Percentiles rank a stretch among this genome's conserved stretches.
These are phyloP conservation scores for Annulohypoxylon maeteangense DNA, from an alignment of 495 filamentous ascomycete genomes.

Conservation along the genomic window DNA sequence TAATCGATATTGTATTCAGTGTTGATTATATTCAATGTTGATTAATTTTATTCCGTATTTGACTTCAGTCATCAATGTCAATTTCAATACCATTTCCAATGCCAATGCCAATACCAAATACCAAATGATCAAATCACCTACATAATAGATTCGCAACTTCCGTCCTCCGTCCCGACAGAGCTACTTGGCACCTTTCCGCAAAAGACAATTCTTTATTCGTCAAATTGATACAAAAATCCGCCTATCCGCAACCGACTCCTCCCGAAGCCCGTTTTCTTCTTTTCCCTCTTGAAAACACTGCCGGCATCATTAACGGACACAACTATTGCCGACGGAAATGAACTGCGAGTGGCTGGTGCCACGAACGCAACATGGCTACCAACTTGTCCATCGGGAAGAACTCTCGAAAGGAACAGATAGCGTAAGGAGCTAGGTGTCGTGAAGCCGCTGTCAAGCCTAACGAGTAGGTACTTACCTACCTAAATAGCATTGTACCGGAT, in stretches of 20 bases:
- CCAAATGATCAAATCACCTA: constrained; percentile 11
- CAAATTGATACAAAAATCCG: constrained; percentile 19
- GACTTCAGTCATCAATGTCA: not conserved
- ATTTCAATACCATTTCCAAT: no score
- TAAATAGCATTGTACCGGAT: no score
- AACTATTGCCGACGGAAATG: constrained; percentile 32
- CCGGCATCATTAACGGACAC: constrained; percentile 24
- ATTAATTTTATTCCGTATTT: not conserved
- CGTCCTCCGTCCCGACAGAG: not conserved
- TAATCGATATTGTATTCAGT: not conserved
- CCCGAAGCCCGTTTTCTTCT: constrained; percentile 26
- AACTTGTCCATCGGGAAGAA: no score
- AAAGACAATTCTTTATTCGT: constrained; percentile 7
- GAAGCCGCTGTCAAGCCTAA: constrained; percentile 3
- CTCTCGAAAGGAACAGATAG: not conserved
- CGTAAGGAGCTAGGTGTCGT: not conserved
- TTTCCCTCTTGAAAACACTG: constrained; percentile 34
- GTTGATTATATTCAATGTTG: not conserved
- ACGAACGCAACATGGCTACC: constrained; percentile 18
- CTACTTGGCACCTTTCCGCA: constrained; percentile 14
- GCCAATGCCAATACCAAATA: not conserved
- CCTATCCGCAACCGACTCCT: constrained; percentile 36
- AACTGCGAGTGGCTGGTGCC: constrained; percentile 19
- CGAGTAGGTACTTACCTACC: not conserved
- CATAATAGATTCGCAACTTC: constrained; percentile 1